Conservation (phyloP, 2,329 filamentous ascomycete species). For the Didymosphaeria variabile region DNA sequence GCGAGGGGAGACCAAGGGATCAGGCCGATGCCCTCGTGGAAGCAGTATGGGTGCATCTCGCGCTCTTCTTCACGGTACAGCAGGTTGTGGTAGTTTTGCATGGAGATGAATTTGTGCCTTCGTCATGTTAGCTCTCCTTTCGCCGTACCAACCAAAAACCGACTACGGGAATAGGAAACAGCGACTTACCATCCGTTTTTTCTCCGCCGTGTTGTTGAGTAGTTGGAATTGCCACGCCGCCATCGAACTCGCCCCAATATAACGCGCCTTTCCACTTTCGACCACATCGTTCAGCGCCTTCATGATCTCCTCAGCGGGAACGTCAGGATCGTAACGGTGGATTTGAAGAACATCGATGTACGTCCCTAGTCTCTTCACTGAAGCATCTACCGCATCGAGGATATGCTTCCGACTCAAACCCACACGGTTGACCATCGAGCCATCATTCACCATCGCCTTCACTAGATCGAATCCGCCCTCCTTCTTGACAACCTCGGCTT, state of each 20-base stretch:
- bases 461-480: not conserved
- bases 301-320: slow-evolving; percentile 34
- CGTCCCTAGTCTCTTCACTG: slow-evolving; percentile 24
- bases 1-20: slow-evolving; percentile 41
- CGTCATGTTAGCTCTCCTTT: not conserved
- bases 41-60: slow-evolving; percentile 38
- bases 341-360: slow-evolving; percentile 38
- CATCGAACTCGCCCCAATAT: slow-evolving; percentile 48
- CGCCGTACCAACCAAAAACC: not conserved
- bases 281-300: slow-evolving; percentile 33
- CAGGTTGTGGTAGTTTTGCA: slow-evolving; percentile 58
- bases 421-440: slow-evolving; percentile 44
- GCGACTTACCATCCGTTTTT: slow-evolving; percentile 46
- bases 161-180: not conserved
- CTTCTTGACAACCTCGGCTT: not conserved
- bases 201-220: slow-evolving; percentile 54
- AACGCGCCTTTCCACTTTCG: slow-evolving; percentile 33
- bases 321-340: slow-evolving; percentile 30
- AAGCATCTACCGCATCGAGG: slow-evolving; percentile 50
- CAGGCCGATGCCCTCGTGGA: slow-evolving; percentile 33
- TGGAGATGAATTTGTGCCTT: slow-evolving; percentile 55
- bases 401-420: slow-evolving; percentile 51
- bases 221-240: slow-evolving; percentile 58
- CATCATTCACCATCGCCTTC: slow-evolving; percentile 22
- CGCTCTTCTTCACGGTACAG: slow-evolving; percentile 59